phyloP scores from a whole-genome alignment of 192 early-diverging fungal genomes.

The Bifiguratus adelaidae region DNA sequence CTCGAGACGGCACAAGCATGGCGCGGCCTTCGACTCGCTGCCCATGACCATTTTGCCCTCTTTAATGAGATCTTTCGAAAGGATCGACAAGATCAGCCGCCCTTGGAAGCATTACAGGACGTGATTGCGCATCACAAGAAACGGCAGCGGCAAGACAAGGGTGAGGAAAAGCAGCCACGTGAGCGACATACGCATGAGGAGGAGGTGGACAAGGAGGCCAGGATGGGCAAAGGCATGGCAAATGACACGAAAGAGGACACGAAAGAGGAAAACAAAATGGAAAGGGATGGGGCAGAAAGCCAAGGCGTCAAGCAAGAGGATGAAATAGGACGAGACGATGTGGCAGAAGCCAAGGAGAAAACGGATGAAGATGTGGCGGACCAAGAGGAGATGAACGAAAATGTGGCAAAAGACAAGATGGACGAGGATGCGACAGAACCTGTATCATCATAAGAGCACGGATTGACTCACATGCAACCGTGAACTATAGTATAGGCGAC shows the following conservation, averaged over 20 bases:
- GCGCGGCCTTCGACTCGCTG: slow-evolving; percentile 33
- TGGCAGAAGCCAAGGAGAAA: neutral
- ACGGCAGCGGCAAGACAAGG: neutral
- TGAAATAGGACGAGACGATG: neutral
- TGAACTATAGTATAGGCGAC: too few species aligned
- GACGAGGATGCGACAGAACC: too few species aligned
- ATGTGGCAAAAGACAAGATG: too few species aligned
- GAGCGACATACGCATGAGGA: neutral
- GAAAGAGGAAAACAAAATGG: neutral
- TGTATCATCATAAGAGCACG: too few species aligned
- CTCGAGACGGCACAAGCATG: slow-evolving; percentile 15
- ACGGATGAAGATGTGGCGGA: neutral
- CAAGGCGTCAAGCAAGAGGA: slow-evolving; percentile 1
- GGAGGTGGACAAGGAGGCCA: slow-evolving; percentile 6
- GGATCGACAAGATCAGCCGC: slow-evolving; percentile 5
- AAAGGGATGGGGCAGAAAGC: neutral
- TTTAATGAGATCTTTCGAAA: slow-evolving; percentile 16
- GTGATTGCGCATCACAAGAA: slow-evolving; percentile 13
- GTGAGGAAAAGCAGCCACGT: neutral
- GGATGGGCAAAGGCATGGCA: neutral
- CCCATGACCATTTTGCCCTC: slow-evolving; percentile 28
- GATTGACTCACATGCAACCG: too few species aligned
- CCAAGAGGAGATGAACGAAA: neutral
- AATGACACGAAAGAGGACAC: slow-evolving; percentile 6
- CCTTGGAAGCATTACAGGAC: slow-evolving; percentile 6